phyloP scores from a whole-genome alignment of 768 basidiomycete species.

The Hydnum rufescens region DNA sequence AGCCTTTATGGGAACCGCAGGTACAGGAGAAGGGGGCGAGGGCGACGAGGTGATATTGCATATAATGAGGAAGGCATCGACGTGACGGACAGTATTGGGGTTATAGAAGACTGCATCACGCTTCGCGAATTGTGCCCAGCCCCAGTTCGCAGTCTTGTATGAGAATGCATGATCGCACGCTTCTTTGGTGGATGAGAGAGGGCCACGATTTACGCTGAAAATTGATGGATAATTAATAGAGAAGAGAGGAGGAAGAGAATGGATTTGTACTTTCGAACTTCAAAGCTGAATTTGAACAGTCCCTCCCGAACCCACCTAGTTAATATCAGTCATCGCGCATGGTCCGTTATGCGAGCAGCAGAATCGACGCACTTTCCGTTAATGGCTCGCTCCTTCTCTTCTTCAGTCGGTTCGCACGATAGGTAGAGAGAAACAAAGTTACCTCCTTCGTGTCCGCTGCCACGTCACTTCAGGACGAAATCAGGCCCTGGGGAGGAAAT shows the following conservation, averaged over 20 bases:
- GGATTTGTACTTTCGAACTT: conserved; percentile 29
- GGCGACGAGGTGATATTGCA: conserved; percentile 63
- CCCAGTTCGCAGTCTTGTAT: conserved; percentile 63
- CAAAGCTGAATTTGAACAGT: conserved; percentile 70
- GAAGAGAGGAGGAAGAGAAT: neutral
- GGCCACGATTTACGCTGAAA: conserved; percentile 18
- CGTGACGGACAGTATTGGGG: conserved; percentile 23
- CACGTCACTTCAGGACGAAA: neutral
- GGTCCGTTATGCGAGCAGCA: neutral
- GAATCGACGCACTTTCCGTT: conserved; percentile 30
- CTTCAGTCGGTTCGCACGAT: conserved; percentile 65
- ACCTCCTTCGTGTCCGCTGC: conserved; percentile 35
- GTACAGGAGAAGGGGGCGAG: conserved; percentile 27
- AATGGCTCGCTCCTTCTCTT: conserved; percentile 49
- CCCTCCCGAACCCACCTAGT: conserved; percentile 69
- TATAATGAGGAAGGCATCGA: conserved; percentile 51
- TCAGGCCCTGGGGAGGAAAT: neutral
- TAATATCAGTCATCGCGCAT: neutral
- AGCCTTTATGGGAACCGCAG: conserved; percentile 26
- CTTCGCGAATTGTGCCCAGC: conserved; percentile 67
- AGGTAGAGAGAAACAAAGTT: conserved; percentile 54
- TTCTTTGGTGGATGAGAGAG: conserved; percentile 36
- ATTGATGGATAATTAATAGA: conserved; percentile 28
- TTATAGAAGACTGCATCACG: conserved; percentile 51
- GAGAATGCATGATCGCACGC: conserved; percentile 70